These are phyloP conservation scores for Dendrobium huoshanense DNA, from an alignment of 106 monocot genomes.

Conservation along the genomic window DNA sequence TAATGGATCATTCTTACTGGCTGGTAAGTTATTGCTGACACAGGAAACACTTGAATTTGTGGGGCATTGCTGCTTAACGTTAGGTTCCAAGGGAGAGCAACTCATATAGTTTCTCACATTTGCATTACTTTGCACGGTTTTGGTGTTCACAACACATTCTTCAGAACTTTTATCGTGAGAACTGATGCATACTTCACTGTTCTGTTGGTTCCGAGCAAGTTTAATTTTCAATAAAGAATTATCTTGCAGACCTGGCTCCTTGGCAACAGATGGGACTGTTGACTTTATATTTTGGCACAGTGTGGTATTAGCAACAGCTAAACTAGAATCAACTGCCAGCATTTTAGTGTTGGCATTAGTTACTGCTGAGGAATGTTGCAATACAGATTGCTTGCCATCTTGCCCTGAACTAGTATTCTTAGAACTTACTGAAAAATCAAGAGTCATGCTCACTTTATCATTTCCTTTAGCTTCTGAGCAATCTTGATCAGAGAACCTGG, in stretches of 20 bases:
- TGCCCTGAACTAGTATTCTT: conserved; percentile 11
- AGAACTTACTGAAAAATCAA: conserved; percentile 1
- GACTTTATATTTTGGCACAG: conserved; percentile 5
- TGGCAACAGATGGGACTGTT: background rate
- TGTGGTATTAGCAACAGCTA: background rate
- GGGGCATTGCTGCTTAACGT: conserved; percentile 3
- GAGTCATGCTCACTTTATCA: conserved; percentile 6
- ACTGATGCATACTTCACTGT: background rate
- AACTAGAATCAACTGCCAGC: conserved; percentile 4
- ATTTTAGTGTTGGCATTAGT: conserved; percentile 7
- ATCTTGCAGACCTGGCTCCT: background rate
- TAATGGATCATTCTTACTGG: conserved; percentile 3
- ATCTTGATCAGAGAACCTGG: conserved; percentile 12
- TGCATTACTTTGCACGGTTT: background rate
- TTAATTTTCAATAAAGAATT: conserved; percentile 1
- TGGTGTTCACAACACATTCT: background rate
- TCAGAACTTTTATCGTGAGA: conserved; percentile 9
- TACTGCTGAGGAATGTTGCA: conserved; percentile 8
- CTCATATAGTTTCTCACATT: conserved; percentile 5
- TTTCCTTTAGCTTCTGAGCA: conserved; percentile 12
- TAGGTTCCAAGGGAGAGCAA: conserved; percentile 3
- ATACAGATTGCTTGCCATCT: conserved; percentile 17
- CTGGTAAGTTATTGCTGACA: background rate
- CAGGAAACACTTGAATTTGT: background rate
- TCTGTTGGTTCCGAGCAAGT: conserved; percentile 9